Percentiles rank a stretch among this genome's conserved stretches.
Conservation (phyloP, 2,329 filamentous ascomycete species). For the Fusarium euwallaceae region DNA sequence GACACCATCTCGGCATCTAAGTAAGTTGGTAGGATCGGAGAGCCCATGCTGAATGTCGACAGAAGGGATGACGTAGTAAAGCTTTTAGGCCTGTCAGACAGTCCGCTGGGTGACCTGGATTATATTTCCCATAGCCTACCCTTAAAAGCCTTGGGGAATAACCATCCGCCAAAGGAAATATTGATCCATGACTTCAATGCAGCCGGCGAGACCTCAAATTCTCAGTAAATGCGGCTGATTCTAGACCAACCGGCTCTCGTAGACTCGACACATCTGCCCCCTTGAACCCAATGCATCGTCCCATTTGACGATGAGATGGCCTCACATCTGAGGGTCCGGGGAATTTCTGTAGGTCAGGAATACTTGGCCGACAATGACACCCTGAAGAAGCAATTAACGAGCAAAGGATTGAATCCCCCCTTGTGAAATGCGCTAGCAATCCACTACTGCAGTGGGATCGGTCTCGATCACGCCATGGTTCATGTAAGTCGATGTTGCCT, state of each 20-base stretch:
- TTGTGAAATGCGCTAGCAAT: not conserved
- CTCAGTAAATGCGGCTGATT: not conserved
- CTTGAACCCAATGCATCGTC: not conserved
- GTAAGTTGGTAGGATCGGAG: not conserved
- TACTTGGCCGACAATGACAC: not conserved
- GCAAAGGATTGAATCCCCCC: not conserved
- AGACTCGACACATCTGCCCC: not conserved
- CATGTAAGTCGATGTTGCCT: not conserved
- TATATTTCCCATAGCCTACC: too few species aligned
- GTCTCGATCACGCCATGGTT: not conserved
- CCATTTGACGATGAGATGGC: not conserved
- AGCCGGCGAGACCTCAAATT: not conserved
- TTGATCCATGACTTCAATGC: not conserved
- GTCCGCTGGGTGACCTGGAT: too few species aligned
- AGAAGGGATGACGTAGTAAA: too few species aligned
- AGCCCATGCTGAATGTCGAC: not conserved
- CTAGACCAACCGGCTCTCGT: not conserved
- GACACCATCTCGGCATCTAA: not conserved
- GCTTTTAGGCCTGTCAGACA: too few species aligned
- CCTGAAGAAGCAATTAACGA: not conserved
- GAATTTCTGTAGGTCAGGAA: not conserved
- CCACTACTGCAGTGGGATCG: not conserved
- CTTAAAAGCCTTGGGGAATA: too few species aligned
- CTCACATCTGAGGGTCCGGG: not conserved
- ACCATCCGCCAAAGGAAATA: too few species aligned